Conservation (phyloP, 306 rosid genomes). For the Citrullus amarus region DNA sequence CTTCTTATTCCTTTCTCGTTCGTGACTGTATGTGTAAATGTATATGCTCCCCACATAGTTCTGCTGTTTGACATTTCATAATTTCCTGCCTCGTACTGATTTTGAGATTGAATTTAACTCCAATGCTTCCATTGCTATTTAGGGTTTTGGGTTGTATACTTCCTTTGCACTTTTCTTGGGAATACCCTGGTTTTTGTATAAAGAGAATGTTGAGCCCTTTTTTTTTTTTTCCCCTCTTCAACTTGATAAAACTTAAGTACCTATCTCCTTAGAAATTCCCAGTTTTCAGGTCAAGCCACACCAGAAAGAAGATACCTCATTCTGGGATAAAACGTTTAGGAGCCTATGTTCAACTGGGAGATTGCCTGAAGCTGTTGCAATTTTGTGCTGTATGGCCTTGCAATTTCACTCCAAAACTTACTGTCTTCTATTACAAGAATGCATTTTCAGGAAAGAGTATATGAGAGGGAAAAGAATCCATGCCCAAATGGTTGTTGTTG, state of each 20-base stretch:
- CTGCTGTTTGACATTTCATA: neutral
- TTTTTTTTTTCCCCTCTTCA: constrained; percentile 8
- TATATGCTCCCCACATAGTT: neutral
- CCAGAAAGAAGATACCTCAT: constrained; percentile 3
- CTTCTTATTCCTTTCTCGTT: neutral
- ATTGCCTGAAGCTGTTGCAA: constrained; percentile 39
- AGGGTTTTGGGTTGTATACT: neutral
- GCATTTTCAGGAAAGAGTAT: constrained; percentile 53
- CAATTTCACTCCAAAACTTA: constrained; percentile 31
- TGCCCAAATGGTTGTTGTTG: constrained; percentile 49
- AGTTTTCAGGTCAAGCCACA: constrained; percentile 67
- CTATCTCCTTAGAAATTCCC: constrained; percentile 35
- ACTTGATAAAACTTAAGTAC: constrained; percentile 10
- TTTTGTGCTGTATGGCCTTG: constrained; percentile 34
- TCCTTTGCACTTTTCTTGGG: neutral
- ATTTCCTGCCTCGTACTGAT: neutral
- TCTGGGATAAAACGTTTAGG: constrained; percentile 34
- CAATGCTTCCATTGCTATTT: neutral
- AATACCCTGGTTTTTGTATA: neutral
- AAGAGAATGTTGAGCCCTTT: no score
- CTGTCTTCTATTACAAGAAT: constrained; percentile 68
- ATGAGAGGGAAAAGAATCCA: constrained; percentile 42
- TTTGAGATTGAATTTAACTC: neutral
- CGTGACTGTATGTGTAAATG: neutral
- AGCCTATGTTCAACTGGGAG: constrained; percentile 53